These are phyloP conservation scores for Euphrasia arctica DNA, from an alignment of 305 asterid species.

Conservation along the genomic window DNA sequence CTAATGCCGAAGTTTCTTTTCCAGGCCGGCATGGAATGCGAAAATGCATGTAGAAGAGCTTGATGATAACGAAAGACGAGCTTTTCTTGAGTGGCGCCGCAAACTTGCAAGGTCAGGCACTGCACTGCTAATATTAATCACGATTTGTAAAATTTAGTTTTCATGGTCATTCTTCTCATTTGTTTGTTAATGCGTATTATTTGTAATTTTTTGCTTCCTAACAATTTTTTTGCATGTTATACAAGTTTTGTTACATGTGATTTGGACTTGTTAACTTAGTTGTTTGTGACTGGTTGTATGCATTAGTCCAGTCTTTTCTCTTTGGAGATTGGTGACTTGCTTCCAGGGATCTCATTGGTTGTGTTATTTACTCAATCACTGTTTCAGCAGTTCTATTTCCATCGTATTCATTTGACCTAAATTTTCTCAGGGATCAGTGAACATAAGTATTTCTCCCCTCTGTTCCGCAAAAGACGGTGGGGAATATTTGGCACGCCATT, in stretches of 20 bases:
- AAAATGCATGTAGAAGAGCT: slow-evolving; percentile 89
- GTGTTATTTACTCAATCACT: slow-evolving; percentile 10
- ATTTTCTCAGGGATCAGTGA: slow-evolving; percentile 13
- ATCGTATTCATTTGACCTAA: slow-evolving; percentile 1
- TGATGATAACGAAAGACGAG: slow-evolving; percentile 68
- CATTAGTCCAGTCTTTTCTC: no score
- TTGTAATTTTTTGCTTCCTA: no score
- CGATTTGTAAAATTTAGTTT: no score
- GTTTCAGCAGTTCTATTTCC: not conserved
- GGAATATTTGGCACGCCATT: no score
- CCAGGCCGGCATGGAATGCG: slow-evolving; percentile 84
- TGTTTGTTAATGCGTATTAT: no score
- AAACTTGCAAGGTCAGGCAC: slow-evolving; percentile 61
- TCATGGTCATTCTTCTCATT: no score
- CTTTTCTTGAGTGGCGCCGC: slow-evolving; percentile 95
- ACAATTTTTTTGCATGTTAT: no score
- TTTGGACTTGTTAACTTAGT: slow-evolving; percentile 6
- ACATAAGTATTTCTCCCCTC: not conserved
- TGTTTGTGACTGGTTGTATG: not conserved
- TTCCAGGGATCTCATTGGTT: slow-evolving; percentile 5
- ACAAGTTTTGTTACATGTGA: slow-evolving; percentile 17
- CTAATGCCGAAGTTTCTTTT: slow-evolving; percentile 25
- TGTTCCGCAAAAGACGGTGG: no score
- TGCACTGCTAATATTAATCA: no score
- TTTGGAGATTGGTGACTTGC: not conserved